Conservation (phyloP, 306 rosid genomes). For the Cyamopsis tetragonoloba region DNA sequence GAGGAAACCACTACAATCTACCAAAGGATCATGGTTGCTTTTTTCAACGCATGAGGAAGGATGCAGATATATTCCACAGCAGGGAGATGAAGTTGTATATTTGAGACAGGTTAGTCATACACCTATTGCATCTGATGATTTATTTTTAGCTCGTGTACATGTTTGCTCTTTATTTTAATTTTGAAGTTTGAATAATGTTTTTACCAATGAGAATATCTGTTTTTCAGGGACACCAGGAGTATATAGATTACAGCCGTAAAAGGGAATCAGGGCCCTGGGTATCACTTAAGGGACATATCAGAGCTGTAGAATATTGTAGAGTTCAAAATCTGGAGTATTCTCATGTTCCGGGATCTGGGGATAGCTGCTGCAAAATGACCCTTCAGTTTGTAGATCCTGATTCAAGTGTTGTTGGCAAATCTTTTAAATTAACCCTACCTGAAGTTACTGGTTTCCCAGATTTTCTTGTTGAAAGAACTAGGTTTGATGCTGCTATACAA, state of each 20-base stretch:
- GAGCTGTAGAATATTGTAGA: slow-evolving; percentile 80
- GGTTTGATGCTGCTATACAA: slow-evolving; percentile 70
- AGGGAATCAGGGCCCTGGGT: slow-evolving; percentile 81
- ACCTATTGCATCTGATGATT: slow-evolving; percentile 13
- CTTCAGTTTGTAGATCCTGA: slow-evolving; percentile 72
- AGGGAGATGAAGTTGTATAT: slow-evolving; percentile 90
- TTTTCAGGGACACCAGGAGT: slow-evolving; percentile 94
- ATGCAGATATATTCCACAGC: slow-evolving; percentile 90
- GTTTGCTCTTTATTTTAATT: background rate
- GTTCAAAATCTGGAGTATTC: slow-evolving; percentile 71
- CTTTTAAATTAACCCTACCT: slow-evolving; percentile 79
- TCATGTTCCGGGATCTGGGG: slow-evolving; percentile 87
- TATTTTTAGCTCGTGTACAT: background rate
- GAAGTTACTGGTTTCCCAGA: slow-evolving; percentile 92
- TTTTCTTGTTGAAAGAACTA: slow-evolving; percentile 83
- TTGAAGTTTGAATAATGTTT: slow-evolving; percentile 10
- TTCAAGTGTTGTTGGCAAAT: slow-evolving; percentile 54
- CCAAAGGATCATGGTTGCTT: slow-evolving; percentile 80
- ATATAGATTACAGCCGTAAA: slow-evolving; percentile 48
- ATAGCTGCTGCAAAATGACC: slow-evolving; percentile 93
- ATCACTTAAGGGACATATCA: slow-evolving; percentile 48
- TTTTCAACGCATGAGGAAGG: slow-evolving; percentile 81
- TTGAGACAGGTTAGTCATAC: slow-evolving; percentile 71
- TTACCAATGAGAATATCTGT: slow-evolving; percentile 20
- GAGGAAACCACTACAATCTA: slow-evolving; percentile 51